Evolutionary conservation across 2,329 filamentous ascomycete species (phyloP), one percentile per base, ranked within the genome.

Genomic region (Exserohilum rostratum): DNA sequence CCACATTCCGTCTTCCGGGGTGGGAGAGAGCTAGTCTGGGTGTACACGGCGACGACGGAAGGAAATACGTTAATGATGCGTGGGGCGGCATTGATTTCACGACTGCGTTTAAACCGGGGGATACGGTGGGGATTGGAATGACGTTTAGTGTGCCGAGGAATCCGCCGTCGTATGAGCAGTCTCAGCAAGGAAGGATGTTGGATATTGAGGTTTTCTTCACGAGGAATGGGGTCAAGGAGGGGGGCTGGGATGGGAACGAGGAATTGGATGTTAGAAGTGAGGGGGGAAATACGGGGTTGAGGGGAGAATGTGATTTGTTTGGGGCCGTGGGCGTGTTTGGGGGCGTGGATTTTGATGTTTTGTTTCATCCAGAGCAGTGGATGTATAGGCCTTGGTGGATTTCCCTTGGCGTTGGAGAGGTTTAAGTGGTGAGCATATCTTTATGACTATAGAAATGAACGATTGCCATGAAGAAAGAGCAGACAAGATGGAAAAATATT

Each of bases 11-110:
- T 6, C 82, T 93, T 55, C 90, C 90, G 0, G 90, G 90, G 2
- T 93, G 90, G 90, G 88, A 95, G 69, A 83, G 90, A 30, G 90
- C 84, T 15, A 88, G 85, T 59, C 68, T 93, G 12, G 90, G 82
- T 1, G 85, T 93, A n/a, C 90, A 93, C 70, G 87, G 88, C 42
- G 90, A 93, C 71, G 90, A 93, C 72, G 90, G 90, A 0, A 83
- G 88, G 65, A 83, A 84, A 71, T 95, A 89, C 71, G 81, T 91
- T 65, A 91, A 92, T 69, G 88, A 93, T 71, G 81, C 82, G 6
- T 89, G 83, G 79, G 90, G 90, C 18, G 90, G 90, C 15, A 84
- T 84, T 58, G 80, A 85, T 51, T 93, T 93, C 59, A 87, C 86
- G 0, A 64, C 71, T 9, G 80, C 85, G 5, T 92, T 92, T 69